phyloP scores from a whole-genome alignment of 2,329 filamentous ascomycete genomes.

The Aurifilum marmelostoma region DNA sequence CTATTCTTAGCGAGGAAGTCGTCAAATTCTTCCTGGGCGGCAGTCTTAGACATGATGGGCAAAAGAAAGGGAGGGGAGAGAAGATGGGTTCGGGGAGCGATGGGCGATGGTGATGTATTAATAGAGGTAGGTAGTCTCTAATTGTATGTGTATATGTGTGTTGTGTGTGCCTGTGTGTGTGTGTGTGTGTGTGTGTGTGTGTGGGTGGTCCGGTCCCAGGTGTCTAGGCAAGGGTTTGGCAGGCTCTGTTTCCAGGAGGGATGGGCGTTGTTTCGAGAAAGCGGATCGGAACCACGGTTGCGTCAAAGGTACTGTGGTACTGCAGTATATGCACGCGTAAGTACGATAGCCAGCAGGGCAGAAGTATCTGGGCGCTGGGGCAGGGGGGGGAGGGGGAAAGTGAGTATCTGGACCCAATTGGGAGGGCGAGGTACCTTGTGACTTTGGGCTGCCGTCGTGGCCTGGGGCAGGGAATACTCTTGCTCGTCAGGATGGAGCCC shows the following conservation, averaged over 20 bases:
- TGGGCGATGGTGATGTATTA: constrained; percentile 43
- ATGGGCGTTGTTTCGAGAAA: constrained; percentile 28
- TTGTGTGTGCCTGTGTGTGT: not conserved
- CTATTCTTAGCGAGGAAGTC: constrained; percentile 62
- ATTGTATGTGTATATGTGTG: too few relatives aligned
- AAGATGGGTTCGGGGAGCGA: constrained; percentile 18
- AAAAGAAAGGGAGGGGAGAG: constrained; percentile 30
- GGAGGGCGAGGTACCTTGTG: not conserved
- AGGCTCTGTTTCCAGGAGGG: constrained; percentile 30
- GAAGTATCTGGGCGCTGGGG: constrained; percentile 1
- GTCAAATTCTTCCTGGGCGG: constrained; percentile 70
- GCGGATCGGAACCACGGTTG: constrained; percentile 18
- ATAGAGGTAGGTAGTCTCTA: constrained; percentile 29
- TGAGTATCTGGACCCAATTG: constrained; percentile 11
- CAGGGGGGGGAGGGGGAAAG: constrained; percentile 8
- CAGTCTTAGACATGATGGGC: constrained; percentile 57
- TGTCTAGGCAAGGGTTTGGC: constrained; percentile 18
- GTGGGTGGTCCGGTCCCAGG: constrained; percentile 15
- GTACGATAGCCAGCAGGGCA: not conserved
- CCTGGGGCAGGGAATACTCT: constrained; percentile 19
- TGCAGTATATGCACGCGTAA: not conserved
- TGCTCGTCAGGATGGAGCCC: constrained; percentile 20
- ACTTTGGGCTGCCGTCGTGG: constrained; percentile 7
- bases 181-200: not conserved
- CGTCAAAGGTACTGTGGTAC: not conserved